Evolutionary conservation across 441 rosid genomes (phyloP).

Genomic region (Adansonia madagascariensis): DNA sequence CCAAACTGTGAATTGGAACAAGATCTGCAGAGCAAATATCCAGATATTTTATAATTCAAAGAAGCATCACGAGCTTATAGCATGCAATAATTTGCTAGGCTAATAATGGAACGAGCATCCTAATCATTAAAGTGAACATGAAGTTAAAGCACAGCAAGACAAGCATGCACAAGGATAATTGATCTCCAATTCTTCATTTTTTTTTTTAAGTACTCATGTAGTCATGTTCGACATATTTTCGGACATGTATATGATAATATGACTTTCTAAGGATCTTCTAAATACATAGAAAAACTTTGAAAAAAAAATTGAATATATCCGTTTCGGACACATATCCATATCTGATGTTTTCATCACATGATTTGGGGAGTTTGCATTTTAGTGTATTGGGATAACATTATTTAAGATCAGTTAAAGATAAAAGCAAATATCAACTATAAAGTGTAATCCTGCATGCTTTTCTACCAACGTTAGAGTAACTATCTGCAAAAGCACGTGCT

Average conservation of each 20-base stretch:
- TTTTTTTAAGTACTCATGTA: too few relatives aligned
- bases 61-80: neutral
- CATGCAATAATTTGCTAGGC: neutral
- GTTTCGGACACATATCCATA: neutral
- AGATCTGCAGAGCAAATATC: constrained; percentile 51
- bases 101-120: neutral
- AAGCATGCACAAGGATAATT: neutral
- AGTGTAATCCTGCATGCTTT: constrained; percentile 1
- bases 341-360: neutral
- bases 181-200: neutral
- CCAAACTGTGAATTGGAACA: constrained; percentile 77
- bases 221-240: too few relatives aligned
- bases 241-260: too few relatives aligned
- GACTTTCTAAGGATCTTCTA: neutral
- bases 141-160: constrained; percentile 11
- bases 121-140: neutral
- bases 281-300: neutral
- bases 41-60: constrained; percentile 17
- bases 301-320: neutral
- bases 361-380: constrained; percentile 10
- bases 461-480: constrained; percentile 81
- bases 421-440: too few relatives aligned
- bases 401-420: neutral
- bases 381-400: neutral
- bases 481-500: constrained; percentile 89